A percentile compares a stretch with the other conserved stretches of the same genome.
These are phyloP conservation scores for Butyriboletus loyo DNA, from an alignment of 768 basidiomycete genomes.

Conservation along the genomic window DNA sequence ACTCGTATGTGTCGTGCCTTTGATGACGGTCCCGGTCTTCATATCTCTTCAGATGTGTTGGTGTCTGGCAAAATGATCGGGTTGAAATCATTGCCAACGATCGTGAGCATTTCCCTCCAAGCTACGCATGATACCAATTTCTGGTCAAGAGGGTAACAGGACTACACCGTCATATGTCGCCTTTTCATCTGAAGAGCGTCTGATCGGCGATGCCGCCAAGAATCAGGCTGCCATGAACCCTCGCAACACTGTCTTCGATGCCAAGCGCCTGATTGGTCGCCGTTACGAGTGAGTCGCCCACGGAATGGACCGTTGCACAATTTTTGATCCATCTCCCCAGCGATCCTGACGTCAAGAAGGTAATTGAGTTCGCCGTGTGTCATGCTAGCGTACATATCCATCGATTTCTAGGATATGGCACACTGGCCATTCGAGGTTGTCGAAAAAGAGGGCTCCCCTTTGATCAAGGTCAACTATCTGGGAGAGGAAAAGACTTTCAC, in stretches of 20 bases:
- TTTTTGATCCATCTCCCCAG: slow-evolving; percentile 36
- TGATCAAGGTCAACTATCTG: slow-evolving; percentile 96
- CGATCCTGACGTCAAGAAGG: slow-evolving; percentile 93
- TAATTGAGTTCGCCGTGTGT: slow-evolving; percentile 1
- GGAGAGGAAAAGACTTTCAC: slow-evolving; percentile 94
- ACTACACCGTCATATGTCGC: slow-evolving; percentile 99
- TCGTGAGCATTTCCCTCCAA: slow-evolving; percentile 51
- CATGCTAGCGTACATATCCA: neutral
- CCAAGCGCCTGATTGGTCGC: slow-evolving; percentile 97
- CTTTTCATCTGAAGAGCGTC: slow-evolving; percentile 92
- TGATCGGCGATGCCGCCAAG: slow-evolving; percentile 98
- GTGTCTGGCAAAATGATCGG: slow-evolving; percentile 99
- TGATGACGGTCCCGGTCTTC: slow-evolving; percentile 20
- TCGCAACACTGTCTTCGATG: slow-evolving; percentile 97
- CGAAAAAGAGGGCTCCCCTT: slow-evolving; percentile 94
- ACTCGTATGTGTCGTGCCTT: slow-evolving; percentile 61
- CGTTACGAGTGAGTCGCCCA: slow-evolving; percentile 75
- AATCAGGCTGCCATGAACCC: slow-evolving; percentile 99
- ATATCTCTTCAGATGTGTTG: slow-evolving; percentile 72
- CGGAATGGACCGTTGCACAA: neutral
- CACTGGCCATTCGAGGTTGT: slow-evolving; percentile 99
- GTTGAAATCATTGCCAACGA: slow-evolving; percentile 99
- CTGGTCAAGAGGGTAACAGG: slow-evolving; percentile 83
- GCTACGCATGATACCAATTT: neutral
- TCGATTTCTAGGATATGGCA: slow-evolving; percentile 67